Evolutionary conservation across 2,329 filamentous ascomycete genomes (phyloP), one percentile per base, ranked within the genome.

Genomic region (Cytospora mali): DNA sequence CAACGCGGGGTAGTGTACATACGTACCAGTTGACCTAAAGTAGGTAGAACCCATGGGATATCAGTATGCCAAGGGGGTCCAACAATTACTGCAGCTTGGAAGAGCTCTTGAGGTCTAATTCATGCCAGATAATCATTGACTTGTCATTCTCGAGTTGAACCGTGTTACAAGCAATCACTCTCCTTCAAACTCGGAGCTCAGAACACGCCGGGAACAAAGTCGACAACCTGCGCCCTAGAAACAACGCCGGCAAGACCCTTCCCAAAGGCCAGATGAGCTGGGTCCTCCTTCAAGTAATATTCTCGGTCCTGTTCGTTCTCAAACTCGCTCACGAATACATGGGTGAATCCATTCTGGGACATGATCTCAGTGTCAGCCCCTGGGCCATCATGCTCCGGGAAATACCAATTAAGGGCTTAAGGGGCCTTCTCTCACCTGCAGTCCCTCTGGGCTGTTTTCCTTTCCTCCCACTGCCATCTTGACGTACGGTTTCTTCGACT

Each of bases 311-410:
- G 81, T 21, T 78, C 77, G 25, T 73, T 87, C 11, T 82, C 80
- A 63, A 93, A 92, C 68, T 90, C 84, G 25, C 83, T 80, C 2
- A 93, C 81, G 66, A 92, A 92, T 0, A 80, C 87, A 71, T 93
- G 89, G 0, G 87, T 87, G 56, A 88, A 84, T 0, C 83, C 88
- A 55, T 81, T 79, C 88, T 86, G n/a, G n/a, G 64, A 14, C 28
- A 39, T 1, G 11, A 13, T 23, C n/a, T 9, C 16, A 25, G 9
- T 18, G 16, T 21, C 6, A 60, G 50, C 21, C 27, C 35, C 14
- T 35, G 33, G 5, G 7, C 9, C 5, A 14, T n/a, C 35, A n/a
- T 10, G 6, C 16, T 6, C 7, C 7, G 39, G 28, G n/a, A n/a
- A n/a, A 14, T 31, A 29, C 27, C n/a, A n/a, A n/a, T n/a, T n/a